Base-by-base conservation (phyloP, 306 rosid species). In the Begonia masoniana region DNA sequence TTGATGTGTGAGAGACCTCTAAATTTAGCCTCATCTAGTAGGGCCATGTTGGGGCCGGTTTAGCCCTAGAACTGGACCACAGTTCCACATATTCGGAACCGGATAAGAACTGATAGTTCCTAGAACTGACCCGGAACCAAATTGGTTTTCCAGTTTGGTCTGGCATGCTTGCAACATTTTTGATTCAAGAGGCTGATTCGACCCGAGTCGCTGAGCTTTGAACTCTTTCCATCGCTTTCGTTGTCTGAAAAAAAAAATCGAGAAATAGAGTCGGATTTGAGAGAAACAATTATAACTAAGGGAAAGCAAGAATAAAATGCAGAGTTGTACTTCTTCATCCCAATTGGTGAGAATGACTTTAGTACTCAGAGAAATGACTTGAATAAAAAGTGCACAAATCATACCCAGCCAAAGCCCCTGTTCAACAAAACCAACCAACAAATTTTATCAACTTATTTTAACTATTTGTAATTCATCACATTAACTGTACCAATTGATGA, bases 321-420 rank as follows among this genome's bases (percentile, higher is more conserved):
- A 11, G 19, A n/a, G 13, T 36, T 12, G 14, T 58, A 81, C 94
- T 75, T 83, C 68, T 66, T 84, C 60, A 24, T 73, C 78, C 94
- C 94, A 83, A 58, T 84, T 60, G 19, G 94, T 76, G 4, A 79
- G 71, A 51, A 77, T 71, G 45, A 85, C 67, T 39, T 78, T 68
- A 46, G 49, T 73, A 23, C 61, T 26, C 43, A 83, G 79, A 41
- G 73, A 68, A 16, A 62, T 5, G 3, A 58, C 66, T 81, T 87
- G 96, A 43, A 87, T 83, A 26, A 59, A 2, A 9, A 87, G 83
- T 36, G 85, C 96, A 36, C 79, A 78, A 54, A 81, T 60, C 51
- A 83, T 74, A 23, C 96, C 96, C 45, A 74, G 54, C 96, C 96
- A 83, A 7, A 81, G 73, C 13, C 96, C 91, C 87, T 81, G n/a